Base-by-base conservation (phyloP, 179 eudicot species). In the Carnegiea gigantea region DNA sequence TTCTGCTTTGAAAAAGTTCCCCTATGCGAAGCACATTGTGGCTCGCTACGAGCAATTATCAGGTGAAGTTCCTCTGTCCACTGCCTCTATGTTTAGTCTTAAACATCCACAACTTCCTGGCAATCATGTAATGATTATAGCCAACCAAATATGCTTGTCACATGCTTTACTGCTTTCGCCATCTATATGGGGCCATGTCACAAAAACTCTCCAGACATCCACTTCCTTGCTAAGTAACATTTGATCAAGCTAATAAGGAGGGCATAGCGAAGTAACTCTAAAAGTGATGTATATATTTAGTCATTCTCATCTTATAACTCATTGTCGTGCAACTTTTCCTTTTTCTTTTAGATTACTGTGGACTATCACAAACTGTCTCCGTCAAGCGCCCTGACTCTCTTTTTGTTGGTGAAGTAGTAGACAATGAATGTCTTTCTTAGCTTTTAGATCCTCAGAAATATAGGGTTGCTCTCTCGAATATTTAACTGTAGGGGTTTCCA, bases 11-110 rank as follows among this genome's bases (percentile, higher is more conserved):
- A 94, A 90, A 87, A 90, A 93, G 84, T 93, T 94, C 82, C 87
- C 98, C 21, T 95, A 93, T 28, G 98, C 97, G 51, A 95, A 95
- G 83, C 98, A 95, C 80, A 91, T 93, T 24, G 95, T 92, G 23
- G 87, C 98, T 89, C 95, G 97, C 40, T 88, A 84, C 48, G 89
- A 88, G 70, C 84, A 81, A 62, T 73, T 88, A 76, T 62, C 84
- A 78, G 88, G 88, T 86, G 68, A 80, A 73, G 28, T 77, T 77
- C 81, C 67, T 51, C n/a, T 73, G 10, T 40, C 36, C 38, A 54
- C 53, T 62, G 21, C 51, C 74, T 49, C 75, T 51, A 51, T 51
- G 44, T 40, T 40, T 40, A 40, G 44, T 40, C 18, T 51, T 51
- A 51, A 12, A 51, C 57, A 51, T 51, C 57, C 68, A 57, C 20